Conservation (phyloP, 768 basidiomycete species). For the Suillus cothurnatus region DNA sequence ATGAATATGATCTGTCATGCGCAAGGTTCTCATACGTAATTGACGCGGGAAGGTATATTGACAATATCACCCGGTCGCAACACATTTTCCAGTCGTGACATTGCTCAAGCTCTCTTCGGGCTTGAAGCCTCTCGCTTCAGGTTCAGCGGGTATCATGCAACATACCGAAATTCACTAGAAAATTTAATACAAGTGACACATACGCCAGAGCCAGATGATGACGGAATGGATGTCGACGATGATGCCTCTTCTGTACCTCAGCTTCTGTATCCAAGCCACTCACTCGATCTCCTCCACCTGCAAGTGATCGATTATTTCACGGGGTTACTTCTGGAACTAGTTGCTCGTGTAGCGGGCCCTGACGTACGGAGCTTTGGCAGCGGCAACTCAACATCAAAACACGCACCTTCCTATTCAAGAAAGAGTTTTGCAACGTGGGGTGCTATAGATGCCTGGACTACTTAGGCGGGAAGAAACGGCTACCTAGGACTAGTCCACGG, state of each 20-base stretch:
- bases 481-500: slow-evolving; percentile 42
- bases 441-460: slow-evolving; percentile 60
- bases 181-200: slow-evolving; percentile 14
- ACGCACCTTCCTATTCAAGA: slow-evolving; percentile 56
- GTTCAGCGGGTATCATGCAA: slow-evolving; percentile 45
- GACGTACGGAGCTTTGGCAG: slow-evolving; percentile 43
- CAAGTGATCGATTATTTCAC: slow-evolving; percentile 73
- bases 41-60: slow-evolving; percentile 28
- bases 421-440: slow-evolving; percentile 54
- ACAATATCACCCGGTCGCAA: slow-evolving; percentile 36
- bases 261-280: slow-evolving; percentile 49
- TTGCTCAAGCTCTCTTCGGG: slow-evolving; percentile 51
- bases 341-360: slow-evolving; percentile 51
- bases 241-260: slow-evolving; percentile 31
- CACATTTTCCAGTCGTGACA: slow-evolving; percentile 50
- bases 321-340: slow-evolving; percentile 59
- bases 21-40: slow-evolving; percentile 4
- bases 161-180: slow-evolving; percentile 35
- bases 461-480: slow-evolving; percentile 43
- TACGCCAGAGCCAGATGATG: slow-evolving; percentile 35
- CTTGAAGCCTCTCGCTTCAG: slow-evolving; percentile 34
- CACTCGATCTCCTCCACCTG: slow-evolving; percentile 66
- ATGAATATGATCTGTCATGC: slow-evolving; percentile 3
- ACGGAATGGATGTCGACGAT: slow-evolving; percentile 68
- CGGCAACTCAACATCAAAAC: slow-evolving; percentile 42